Evolutionary conservation across 306 rosid species (phyloP), one percentile per base, ranked within the genome.

Genomic region (Calophaca sinica): DNA sequence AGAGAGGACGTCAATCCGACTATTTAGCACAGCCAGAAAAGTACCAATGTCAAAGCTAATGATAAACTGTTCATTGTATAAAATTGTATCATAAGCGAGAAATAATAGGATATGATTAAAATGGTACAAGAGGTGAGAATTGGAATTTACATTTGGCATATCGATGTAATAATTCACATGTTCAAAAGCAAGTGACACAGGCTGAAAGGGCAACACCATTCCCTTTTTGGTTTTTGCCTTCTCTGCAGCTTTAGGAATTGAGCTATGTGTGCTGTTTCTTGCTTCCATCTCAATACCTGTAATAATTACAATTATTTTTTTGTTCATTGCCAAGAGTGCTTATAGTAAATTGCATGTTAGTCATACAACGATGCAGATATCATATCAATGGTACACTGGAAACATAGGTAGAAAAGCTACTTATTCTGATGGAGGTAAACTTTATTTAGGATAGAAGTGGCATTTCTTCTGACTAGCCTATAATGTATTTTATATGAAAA

Each of bases 131-230:
- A 76, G 41, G 32, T 46, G 74, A 44, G 75, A 53, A 67, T 13
- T 29, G 78, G 48, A 51, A 70, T 41, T 73, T 78, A 82, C 89
- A 13, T 74, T 62, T 61, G 89, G 84, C 86, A 82, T 82, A 76
- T 82, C 62, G 4, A 85, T 81, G 45, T 79, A 80, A 78, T 82
- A 85, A 63, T 82, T 85, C 48, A 82, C 84, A 72, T 73, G 55
- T 55, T 80, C 73, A 68, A 85, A 85, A 5, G 80, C 86, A 55
- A 85, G 81, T 62, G 86, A 72, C 14, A 79, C 70, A 36, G 89
- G 84, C 59, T 28, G 84, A 54, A 85, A 85, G 6, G 89, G 89
- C 46, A 85, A 66, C 72, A 82, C 84, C 89, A 85, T 79, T 68
- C 89, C 86, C 82, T 78, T 79, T 62, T 61, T 85, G 70, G 42